phyloP scores from a whole-genome alignment of 2,329 filamentous ascomycete genomes.

The Fusarium tjaetaba region DNA sequence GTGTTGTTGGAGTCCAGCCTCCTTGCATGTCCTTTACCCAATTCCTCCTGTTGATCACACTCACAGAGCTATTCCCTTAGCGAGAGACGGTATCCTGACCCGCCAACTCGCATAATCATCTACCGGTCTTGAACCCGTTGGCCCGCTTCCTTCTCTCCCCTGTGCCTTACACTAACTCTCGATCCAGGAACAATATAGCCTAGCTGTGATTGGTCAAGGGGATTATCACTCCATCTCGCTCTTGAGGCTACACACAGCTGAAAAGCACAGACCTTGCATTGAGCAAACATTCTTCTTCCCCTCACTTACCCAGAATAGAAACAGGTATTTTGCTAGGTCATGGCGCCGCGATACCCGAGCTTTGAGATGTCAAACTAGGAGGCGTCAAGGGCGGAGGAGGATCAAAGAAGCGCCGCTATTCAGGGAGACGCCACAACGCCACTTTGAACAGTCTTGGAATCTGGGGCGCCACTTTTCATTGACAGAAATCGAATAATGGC shows the following conservation, averaged over 20 bases:
- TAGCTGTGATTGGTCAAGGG: background rate
- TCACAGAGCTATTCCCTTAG: background rate
- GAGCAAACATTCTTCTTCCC: too few species aligned
- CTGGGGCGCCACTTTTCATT: background rate
- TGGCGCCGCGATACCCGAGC: background rate
- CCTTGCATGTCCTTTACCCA: fast-evolving
- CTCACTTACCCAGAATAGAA: too few species aligned
- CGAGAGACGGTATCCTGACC: fast-evolving
- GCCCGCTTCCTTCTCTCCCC: fast-evolving
- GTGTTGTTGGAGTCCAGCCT: background rate
- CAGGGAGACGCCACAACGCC: background rate
- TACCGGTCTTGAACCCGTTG: background rate
- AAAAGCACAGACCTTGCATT: background rate
- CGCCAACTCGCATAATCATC: too few species aligned
- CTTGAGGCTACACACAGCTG: fast-evolving
- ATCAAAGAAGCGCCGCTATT: background rate
- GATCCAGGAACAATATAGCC: too few species aligned
- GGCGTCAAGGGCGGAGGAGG: background rate
- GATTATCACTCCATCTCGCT: background rate
- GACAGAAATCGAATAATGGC: fast-evolving
- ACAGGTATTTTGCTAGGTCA: too few species aligned
- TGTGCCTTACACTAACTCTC: background rate
- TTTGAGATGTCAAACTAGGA: background rate
- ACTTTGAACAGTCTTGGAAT: background rate
- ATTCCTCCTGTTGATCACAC: fast-evolving